Evolutionary conservation across 2,329 filamentous ascomycete species (phyloP).

Genomic region (Botryotinia narcissicola): DNA sequence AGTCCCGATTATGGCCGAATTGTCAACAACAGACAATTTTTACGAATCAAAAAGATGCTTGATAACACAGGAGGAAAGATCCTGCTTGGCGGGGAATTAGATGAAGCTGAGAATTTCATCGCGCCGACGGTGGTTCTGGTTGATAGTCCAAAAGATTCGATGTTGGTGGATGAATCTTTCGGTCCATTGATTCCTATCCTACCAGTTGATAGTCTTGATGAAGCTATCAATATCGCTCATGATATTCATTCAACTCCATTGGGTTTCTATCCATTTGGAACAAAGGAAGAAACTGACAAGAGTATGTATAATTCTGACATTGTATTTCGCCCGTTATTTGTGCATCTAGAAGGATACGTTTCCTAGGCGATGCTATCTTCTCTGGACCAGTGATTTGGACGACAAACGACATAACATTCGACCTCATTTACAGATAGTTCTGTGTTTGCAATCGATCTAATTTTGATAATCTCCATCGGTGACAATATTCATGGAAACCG

Average conservation of each 20-base stretch:
- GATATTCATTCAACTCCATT: slow-evolving; percentile 79
- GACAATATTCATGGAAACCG: not conserved
- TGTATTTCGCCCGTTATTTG: not conserved
- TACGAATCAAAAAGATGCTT: slow-evolving; percentile 86
- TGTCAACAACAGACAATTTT: slow-evolving; percentile 75
- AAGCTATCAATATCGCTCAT: slow-evolving; percentile 81
- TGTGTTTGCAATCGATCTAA: not conserved
- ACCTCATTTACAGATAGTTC: not conserved
- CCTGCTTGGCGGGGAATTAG: slow-evolving; percentile 79
- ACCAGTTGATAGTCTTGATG: slow-evolving; percentile 73
- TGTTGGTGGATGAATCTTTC: slow-evolving; percentile 84
- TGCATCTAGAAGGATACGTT: not conserved
- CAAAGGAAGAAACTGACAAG: slow-evolving; percentile 71
- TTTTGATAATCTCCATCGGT: not conserved
- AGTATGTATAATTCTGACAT: slow-evolving; percentile 46
- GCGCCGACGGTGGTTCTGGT: slow-evolving; percentile 92
- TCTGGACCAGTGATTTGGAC: not conserved
- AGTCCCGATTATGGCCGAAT: slow-evolving; percentile 79
- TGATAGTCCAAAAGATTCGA: slow-evolving; percentile 68
- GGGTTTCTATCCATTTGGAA: slow-evolving; percentile 81
- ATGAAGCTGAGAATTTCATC: slow-evolving; percentile 78
- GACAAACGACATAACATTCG: not conserved
- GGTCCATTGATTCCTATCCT: slow-evolving; percentile 88
- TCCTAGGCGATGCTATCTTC: not conserved
- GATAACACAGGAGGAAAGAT: slow-evolving; percentile 81